phyloP scores from a whole-genome alignment of 2,329 filamentous ascomycete species.

The Neocucurbitaria cava region DNA sequence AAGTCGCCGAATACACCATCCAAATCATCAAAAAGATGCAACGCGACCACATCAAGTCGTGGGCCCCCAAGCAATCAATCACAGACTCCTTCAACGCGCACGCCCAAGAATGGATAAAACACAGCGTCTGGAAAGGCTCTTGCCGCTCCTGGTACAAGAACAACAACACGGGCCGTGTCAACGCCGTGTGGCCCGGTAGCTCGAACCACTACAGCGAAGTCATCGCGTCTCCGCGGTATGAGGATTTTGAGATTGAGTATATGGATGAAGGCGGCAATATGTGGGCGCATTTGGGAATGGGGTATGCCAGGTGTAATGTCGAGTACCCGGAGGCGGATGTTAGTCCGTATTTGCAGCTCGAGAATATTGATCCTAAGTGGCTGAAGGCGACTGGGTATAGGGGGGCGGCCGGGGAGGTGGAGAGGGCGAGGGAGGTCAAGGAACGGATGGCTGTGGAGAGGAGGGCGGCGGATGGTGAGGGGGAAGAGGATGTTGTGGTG shows the following conservation, averaged over 20 bases:
- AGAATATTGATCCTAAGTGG: constrained; percentile 55
- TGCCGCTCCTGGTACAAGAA: constrained; percentile 58
- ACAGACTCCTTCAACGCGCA: constrained; percentile 55
- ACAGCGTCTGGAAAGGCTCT: constrained; percentile 58
- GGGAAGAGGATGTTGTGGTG: background rate
- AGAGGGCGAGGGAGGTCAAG: constrained; percentile 17
- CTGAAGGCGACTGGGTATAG: constrained; percentile 38
- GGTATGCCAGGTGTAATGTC: constrained; percentile 40
- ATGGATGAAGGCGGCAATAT: constrained; percentile 49
- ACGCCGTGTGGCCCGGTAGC: constrained; percentile 59
- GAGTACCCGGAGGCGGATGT: constrained; percentile 38
- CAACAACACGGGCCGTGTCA: constrained; percentile 45
- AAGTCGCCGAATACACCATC: constrained; percentile 51
- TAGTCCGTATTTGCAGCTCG: constrained; percentile 49
- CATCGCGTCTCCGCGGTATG: constrained; percentile 50
- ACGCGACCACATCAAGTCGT: constrained; percentile 53
- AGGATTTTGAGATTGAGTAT: constrained; percentile 54
- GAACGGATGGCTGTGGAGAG: constrained; percentile 5
- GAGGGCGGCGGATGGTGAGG: background rate
- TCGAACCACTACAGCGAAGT: constrained; percentile 57
- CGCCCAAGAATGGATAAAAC: constrained; percentile 56
- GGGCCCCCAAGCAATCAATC: constrained; percentile 50
- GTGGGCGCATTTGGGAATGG: constrained; percentile 54
- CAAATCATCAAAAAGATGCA: constrained; percentile 57
- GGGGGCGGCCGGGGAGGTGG: constrained; percentile 19